Conservation (phyloP, 192 early-diverging fungal species). For the Coemansia furcata region DNA sequence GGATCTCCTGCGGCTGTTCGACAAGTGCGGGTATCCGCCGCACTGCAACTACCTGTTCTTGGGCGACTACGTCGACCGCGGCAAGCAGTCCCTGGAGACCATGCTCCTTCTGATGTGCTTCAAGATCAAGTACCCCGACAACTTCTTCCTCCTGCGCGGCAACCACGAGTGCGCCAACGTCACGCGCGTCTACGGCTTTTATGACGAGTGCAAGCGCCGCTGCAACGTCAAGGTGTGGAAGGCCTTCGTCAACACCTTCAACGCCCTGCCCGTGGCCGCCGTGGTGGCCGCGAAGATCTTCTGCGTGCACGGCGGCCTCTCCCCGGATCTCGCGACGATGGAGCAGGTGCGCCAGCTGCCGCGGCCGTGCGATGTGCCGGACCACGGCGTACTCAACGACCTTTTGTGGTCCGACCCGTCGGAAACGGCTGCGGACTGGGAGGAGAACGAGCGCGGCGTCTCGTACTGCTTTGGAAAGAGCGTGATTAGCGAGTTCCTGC, state of each 20-base stretch:
- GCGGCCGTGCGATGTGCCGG: slow-evolving; percentile 90
- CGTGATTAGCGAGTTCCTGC: slow-evolving; percentile 81
- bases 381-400: slow-evolving; percentile 95
- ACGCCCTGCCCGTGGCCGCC: slow-evolving; percentile 87
- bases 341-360: slow-evolving; percentile 84
- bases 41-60: slow-evolving; percentile 89
- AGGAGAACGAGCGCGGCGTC: slow-evolving; percentile 94
- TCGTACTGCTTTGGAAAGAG: slow-evolving; percentile 89
- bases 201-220: slow-evolving; percentile 89
- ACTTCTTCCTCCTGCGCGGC: slow-evolving; percentile 91
- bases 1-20: slow-evolving; percentile 89
- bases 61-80: slow-evolving; percentile 97
- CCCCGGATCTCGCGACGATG: slow-evolving; percentile 88
- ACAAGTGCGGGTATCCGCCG: slow-evolving; percentile 91
- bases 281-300: slow-evolving; percentile 90
- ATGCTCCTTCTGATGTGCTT: slow-evolving; percentile 91
- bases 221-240: slow-evolving; percentile 87
- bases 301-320: slow-evolving; percentile 94
- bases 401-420: slow-evolving; percentile 87
- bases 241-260: slow-evolving; percentile 91
- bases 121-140: slow-evolving; percentile 96
- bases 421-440: slow-evolving; percentile 73
- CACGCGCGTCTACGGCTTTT: slow-evolving; percentile 97
- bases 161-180: slow-evolving; percentile 98
- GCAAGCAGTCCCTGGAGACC: slow-evolving; percentile 93